Evolutionary conservation across 108 stramenopile genomes (phyloP).

Genomic region (Nannochloropsis salina): DNA sequence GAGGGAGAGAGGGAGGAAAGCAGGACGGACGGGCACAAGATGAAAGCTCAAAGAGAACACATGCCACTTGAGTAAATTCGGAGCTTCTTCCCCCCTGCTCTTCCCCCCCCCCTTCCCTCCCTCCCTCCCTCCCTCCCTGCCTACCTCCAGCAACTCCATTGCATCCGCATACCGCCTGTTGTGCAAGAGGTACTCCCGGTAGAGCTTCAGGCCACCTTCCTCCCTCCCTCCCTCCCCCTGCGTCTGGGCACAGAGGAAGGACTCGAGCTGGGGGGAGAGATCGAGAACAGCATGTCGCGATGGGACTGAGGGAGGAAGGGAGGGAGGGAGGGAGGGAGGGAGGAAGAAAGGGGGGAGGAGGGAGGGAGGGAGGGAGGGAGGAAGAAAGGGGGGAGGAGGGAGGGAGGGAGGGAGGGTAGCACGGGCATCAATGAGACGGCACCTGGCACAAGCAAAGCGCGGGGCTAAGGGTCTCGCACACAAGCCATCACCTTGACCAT

Average conservation of each 20-base stretch:
- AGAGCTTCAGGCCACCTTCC: not conserved
- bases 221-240: not conserved
- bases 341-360: not conserved
- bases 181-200: not conserved
- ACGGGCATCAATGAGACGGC: not conserved
- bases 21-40: too few relatives aligned
- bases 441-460: not conserved
- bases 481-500: too few relatives aligned
- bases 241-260: not conserved
- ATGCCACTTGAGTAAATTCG: too few relatives aligned
- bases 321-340: not conserved
- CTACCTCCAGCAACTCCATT: not conserved
- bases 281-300: not conserved
- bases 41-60: too few relatives aligned
- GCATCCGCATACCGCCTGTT: not conserved
- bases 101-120: not conserved
- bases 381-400: not conserved
- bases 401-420: not conserved
- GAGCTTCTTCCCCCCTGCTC: not conserved
- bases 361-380: not conserved
- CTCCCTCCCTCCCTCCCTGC: not conserved
- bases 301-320: not conserved
- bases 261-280: not conserved
- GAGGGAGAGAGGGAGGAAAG: not conserved
- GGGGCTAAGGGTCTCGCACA: too few relatives aligned